Evolutionary conservation across 106 monocot genomes (phyloP).

Genomic region (Dendrobium huoshanense): DNA sequence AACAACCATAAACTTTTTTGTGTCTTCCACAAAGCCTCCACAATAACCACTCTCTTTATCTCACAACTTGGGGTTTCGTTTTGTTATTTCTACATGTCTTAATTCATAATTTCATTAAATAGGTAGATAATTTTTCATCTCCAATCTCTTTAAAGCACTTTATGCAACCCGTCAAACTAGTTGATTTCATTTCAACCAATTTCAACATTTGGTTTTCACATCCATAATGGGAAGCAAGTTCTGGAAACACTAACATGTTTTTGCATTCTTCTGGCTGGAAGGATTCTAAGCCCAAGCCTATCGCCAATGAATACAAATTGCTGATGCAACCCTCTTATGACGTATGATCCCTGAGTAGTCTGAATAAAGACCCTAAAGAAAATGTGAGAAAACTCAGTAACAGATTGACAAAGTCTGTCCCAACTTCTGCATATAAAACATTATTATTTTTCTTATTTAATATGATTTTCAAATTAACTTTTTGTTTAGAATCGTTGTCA

Average conservation of each 20-base stretch:
- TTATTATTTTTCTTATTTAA: neutral
- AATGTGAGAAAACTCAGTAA: neutral
- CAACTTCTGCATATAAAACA: neutral
- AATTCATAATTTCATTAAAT: neutral
- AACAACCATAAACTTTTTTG: neutral
- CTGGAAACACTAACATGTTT: neutral
- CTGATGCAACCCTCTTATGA: neutral
- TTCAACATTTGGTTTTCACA: neutral
- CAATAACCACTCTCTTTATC: neutral
- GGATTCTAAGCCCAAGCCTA: neutral
- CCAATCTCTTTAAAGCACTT: neutral
- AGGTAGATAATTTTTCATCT: no score
- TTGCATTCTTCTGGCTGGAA: neutral
- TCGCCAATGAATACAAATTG: neutral
- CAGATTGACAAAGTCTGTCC: neutral
- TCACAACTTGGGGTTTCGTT: neutral
- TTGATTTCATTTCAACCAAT: neutral
- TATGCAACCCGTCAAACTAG: neutral
- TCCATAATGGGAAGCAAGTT: neutral
- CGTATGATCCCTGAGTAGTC: neutral
- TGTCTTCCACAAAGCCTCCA: neutral
- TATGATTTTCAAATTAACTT: neutral
- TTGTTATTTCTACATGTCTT: neutral
- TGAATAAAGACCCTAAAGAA: neutral
- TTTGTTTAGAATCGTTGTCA: neutral